Evolutionary conservation across 441 rosid genomes (phyloP), one percentile per base, ranked within the genome.

Genomic region (Macaranga tanarius): DNA sequence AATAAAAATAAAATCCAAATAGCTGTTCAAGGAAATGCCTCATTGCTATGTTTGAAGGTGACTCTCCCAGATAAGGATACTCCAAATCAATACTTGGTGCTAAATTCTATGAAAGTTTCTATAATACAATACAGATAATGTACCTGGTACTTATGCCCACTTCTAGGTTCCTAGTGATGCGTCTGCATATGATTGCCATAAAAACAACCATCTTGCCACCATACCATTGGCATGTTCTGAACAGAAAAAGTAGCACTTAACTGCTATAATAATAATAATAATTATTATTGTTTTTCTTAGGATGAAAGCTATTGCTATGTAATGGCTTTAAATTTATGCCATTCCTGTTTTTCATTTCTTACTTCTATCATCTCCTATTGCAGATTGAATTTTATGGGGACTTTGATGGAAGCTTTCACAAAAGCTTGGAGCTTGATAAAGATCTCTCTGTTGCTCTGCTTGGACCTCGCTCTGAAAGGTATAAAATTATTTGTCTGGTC

Each of bases 381-480:
- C 59, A 92, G 97, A 87, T 92, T 69, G 97, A 92, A 73, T 92
- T 94, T 81, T 94, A 89, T 63, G 97, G 99, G 55, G 97, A 92
- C 76, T 86, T 89, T 72, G 90, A 90, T 77, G 97, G 93, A 61
- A 85, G 86, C 74, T 90, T 93, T 86, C 96, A 92, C 81, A 90
- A 89, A 85, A 90, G 95, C 85, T 84, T 94, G 81, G 95, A 88
- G 69, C 82, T 94, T 70, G 85, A 80, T 65, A 94, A 94, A 79
- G 97, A 94, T 86, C 95, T 89, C 62, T 89, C 98, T 34, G 95
- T 75, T 77, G 97, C 96, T 71, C 84, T 93, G 85, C 98, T 93
- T 13, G 98, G 98, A 11, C 89, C 80, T 79, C 93, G 97, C 42
- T 90, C 95, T 56, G 77, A 89, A 77, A 90, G 98, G 97, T 93